A percentile compares a stretch with the other conserved stretches of the same genome.
phyloP scores from a whole-genome alignment of 257 asterid species.

The Thymus quinquecostatus region DNA sequence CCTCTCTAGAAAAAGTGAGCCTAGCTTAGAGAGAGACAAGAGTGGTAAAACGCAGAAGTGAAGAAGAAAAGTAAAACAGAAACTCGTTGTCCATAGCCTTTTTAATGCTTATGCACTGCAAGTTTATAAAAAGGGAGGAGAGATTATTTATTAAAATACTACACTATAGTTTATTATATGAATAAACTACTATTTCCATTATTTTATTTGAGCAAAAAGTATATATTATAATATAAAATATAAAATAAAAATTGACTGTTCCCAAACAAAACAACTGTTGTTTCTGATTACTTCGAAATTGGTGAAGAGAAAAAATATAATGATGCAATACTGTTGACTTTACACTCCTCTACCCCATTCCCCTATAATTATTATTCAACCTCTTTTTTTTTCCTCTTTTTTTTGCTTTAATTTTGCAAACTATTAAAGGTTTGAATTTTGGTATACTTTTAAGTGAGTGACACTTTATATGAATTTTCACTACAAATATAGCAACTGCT shows the following conservation, averaged over 20 bases:
- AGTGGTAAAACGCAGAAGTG: not conserved
- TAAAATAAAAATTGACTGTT: conserved; percentile 23
- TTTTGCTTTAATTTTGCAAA: not conserved
- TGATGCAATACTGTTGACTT: conserved; percentile 32
- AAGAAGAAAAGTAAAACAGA: not conserved
- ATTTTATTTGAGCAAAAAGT: too few relatives aligned
- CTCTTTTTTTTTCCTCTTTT: not conserved
- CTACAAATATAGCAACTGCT: not conserved
- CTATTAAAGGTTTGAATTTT: not conserved
- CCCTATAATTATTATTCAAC: too few relatives aligned
- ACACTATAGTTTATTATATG: too few relatives aligned
- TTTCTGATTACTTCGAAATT: not conserved
- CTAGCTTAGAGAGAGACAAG: not conserved
- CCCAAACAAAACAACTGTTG: conserved; percentile 32
- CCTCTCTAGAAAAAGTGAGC: not conserved
- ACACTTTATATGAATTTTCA: not conserved
- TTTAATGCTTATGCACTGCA: conserved; percentile 28
- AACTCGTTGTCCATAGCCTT: conserved; percentile 14
- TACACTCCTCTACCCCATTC: conserved; percentile 13
- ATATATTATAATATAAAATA: too few relatives aligned
- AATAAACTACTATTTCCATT: too few relatives aligned
- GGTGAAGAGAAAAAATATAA: not conserved
- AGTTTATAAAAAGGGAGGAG: not conserved
- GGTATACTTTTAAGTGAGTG: not conserved
- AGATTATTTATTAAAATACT: not conserved